These are phyloP conservation scores for Mallotus nudiflorus DNA, from an alignment of 345 rosid species.

Conservation along the genomic window DNA sequence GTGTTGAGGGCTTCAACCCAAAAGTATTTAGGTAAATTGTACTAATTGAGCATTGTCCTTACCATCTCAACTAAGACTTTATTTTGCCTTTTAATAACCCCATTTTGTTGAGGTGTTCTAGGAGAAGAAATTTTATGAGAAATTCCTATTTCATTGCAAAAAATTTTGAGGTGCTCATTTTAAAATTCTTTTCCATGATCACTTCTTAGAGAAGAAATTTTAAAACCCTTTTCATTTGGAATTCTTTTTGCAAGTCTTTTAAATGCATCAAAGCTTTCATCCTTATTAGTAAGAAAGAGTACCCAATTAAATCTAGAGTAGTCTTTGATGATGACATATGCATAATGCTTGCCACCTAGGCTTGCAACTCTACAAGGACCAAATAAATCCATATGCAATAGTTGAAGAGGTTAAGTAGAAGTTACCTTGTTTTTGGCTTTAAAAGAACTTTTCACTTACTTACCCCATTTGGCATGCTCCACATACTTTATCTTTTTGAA, in stretches of 20 bases:
- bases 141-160: too few relatives aligned
- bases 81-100: too few relatives aligned
- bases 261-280: not conserved
- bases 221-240: not conserved
- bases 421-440: not conserved
- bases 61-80: not conserved
- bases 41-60: not conserved
- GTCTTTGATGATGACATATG: too few relatives aligned
- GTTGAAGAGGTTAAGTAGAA: too few relatives aligned
- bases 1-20: not conserved
- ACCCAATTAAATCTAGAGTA: not conserved
- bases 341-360: too few relatives aligned
- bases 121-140: not conserved
- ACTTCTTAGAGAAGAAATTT: not conserved
- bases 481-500: too few relatives aligned
- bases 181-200: not conserved
- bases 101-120: not conserved
- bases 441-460: not conserved
- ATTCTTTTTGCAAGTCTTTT: too few relatives aligned
- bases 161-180: too few relatives aligned
- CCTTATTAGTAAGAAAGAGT: not conserved
- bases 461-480: too few relatives aligned
- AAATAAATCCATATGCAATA: too few relatives aligned
- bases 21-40: not conserved
- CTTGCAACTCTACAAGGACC: too few relatives aligned